Evolutionary conservation across 2,329 filamentous ascomycete species (phyloP).

Genomic region (Leptosphaerulina australis): DNA sequence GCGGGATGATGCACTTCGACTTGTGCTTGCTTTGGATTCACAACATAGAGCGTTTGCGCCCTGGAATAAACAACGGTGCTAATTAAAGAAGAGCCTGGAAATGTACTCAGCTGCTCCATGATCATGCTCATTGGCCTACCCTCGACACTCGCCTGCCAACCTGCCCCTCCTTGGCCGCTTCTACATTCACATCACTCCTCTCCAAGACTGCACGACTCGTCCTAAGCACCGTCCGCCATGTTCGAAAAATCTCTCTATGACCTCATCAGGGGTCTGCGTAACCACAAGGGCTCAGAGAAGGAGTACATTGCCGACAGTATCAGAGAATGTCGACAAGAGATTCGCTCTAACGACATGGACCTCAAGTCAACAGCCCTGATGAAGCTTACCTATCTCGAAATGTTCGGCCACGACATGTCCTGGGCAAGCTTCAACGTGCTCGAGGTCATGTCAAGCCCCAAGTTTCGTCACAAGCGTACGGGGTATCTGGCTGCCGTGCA

Average conservation of each 20-base stretch:
- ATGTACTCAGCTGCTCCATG: constrained; percentile 23
- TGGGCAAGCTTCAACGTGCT: constrained; percentile 99
- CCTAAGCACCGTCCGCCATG: constrained; percentile 60
- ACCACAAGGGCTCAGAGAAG: constrained; percentile 92
- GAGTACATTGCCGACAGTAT: constrained; percentile 93
- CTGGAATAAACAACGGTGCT: neutral
- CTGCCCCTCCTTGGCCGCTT: constrained; percentile 11
- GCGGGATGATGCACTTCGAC: constrained; percentile 10
- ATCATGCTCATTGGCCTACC: constrained; percentile 42
- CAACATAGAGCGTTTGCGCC: constrained; percentile 10
- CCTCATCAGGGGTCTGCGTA: constrained; percentile 93
- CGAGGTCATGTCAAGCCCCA: constrained; percentile 96
- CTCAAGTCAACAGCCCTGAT: constrained; percentile 94
- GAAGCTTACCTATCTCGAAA: constrained; percentile 96
- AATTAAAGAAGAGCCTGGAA: neutral
- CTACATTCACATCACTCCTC: neutral
- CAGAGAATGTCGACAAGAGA: constrained; percentile 93
- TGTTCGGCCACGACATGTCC: constrained; percentile 99
- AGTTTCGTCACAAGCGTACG: constrained; percentile 93
- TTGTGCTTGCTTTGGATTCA: neutral
- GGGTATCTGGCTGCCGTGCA: constrained; percentile 95
- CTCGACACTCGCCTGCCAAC: constrained; percentile 25
- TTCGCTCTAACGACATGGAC: constrained; percentile 94
- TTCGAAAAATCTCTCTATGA: constrained; percentile 99
- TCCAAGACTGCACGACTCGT: neutral